Base-by-base conservation (phyloP, 2,329 filamentous ascomycete genomes). In the Talaromyces sp. region DNA sequence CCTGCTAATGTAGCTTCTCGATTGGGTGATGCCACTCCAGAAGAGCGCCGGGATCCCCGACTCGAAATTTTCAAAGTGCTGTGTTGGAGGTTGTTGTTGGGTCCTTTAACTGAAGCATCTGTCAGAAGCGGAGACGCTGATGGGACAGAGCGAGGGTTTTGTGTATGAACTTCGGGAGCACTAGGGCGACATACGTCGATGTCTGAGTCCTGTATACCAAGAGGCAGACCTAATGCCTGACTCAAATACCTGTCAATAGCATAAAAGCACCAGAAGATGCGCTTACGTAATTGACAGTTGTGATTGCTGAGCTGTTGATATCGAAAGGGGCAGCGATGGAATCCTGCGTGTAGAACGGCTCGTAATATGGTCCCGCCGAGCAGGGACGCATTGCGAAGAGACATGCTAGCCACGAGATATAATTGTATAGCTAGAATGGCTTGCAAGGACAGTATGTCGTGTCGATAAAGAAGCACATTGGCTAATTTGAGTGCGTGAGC, bases 291-390 rank as follows among this genome's bases (percentile, higher is more conserved):
- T 37, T 79, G 77, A 25, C 77, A 73, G 57, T 79, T 76, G 66
- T 78, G 75, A 3, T 73, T 72, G 2, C 79, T 77, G 10, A 84
- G 75, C 61, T 83, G 76, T 10, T 74, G 74, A 66, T 84, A 85
- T 7, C 83, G 81, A 63, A 81, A 80, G 0, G 83, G 83, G 67
- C 83, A 85, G 3, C 83, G 77, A 68, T 85, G 83, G 7, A 84
- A 75, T 4, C 83, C 83, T 1, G 81, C 78, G 67, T 84, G 82
- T 27, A 82, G 80, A 56, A 85, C 77, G 6, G 80, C 77, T 50
- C 82, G 80, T 3, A 80, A 73, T 7, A 84, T 73, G 22, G 80
- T 75, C 4, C 83, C 83, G 27, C 81, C 80, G 6, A 85, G 75
- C 0, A 80, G 81, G 0, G 82, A 83, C 0, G 83, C 82, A 8